Base-by-base conservation (phyloP, 352 stramenopile genomes). In the Phytophthora pseudosyringae region DNA sequence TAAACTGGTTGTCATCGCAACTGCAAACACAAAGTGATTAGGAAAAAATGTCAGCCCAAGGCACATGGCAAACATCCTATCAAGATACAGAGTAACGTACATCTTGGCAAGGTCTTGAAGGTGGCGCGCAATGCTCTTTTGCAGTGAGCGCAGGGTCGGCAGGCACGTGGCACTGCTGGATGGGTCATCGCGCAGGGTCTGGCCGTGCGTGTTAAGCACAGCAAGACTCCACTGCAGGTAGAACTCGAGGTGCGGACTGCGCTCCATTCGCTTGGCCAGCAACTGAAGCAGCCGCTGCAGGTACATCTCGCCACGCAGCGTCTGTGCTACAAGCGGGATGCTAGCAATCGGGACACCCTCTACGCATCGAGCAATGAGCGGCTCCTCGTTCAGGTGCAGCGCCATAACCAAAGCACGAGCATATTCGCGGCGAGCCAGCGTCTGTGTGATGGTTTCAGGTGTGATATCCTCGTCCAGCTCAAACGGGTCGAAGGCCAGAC, bases 381-480 rank as follows among this genome's bases (percentile, higher is more conserved):
- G 80, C 70, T 97, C 93, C 73, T 99, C 97, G 73, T 98, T 99
- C 68, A 99, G 71, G 71, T 99, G 94, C 45, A 99, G 73, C 52
- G 94, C 90, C 92, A 99, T 99, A 53, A 98, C 80, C 64, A 99
- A 80, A 13, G 96, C 97, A 64, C 95, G 94, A 33, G 81, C 88
- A 64, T 95, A 98, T 59, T 99, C 86, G 49, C 90, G 82, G n/a
- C 81, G 79, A 45, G 75, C 78, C 31, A 99, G 73, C 55, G 95
- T 97, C 36, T 79, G 67, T 55, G 87, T 80, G 46, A 99, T 97
- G 28, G 79, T 85, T 40, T 97, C 88, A 5, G 98, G 97, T 32
- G 98, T 99, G 15, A 99, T 98, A 16, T 95, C 94, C 71, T 99
- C 96, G 52, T 99, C 98, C 47, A 99, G 71, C 35, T 99, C 97